These are phyloP conservation scores for Diutina ranongensis DNA, from an alignment of 1,139 yeast species.

Conservation along the genomic window DNA sequence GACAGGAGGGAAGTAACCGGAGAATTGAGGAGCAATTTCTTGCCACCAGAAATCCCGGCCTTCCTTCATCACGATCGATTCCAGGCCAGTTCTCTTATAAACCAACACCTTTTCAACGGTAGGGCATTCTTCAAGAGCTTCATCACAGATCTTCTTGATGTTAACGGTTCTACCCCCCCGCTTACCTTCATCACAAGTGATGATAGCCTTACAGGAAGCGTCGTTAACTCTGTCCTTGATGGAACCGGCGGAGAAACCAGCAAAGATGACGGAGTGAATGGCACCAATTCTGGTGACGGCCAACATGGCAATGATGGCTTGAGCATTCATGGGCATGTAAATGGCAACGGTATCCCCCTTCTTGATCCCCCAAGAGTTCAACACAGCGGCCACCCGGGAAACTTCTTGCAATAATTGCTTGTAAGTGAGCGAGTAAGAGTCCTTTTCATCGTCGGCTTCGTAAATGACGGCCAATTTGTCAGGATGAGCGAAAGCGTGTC, in stretches of 20 bases:
- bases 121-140: conserved; percentile 73
- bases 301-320: conserved; percentile 86
- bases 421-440: conserved; percentile 64
- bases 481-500: conserved; percentile 85
- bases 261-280: conserved; percentile 90
- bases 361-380: conserved; percentile 74
- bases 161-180: conserved; percentile 92
- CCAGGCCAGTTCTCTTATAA: conserved; percentile 73
- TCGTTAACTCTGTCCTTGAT: conserved; percentile 83
- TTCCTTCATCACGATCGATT: conserved; percentile 50
- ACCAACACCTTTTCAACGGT: conserved; percentile 76
- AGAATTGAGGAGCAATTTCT: conserved; percentile 68
- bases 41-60: conserved; percentile 96
- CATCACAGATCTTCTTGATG: conserved; percentile 91
- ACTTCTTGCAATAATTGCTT: conserved; percentile 83
- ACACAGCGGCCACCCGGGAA: conserved; percentile 78
- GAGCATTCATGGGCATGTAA: conserved; percentile 95
- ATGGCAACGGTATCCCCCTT: conserved; percentile 97
- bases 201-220: conserved; percentile 79
- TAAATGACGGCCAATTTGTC: conserved; percentile 82
- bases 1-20: conserved; percentile 79
- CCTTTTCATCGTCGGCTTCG: conserved; percentile 89
- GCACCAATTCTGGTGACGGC: conserved; percentile 96
- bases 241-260: conserved; percentile 94
- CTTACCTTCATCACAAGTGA: conserved; percentile 92